Evolutionary conservation across 176 grass and related monocot genomes (phyloP), one percentile per base, ranked within the genome.

Genomic region (Triticum turgidum): DNA sequence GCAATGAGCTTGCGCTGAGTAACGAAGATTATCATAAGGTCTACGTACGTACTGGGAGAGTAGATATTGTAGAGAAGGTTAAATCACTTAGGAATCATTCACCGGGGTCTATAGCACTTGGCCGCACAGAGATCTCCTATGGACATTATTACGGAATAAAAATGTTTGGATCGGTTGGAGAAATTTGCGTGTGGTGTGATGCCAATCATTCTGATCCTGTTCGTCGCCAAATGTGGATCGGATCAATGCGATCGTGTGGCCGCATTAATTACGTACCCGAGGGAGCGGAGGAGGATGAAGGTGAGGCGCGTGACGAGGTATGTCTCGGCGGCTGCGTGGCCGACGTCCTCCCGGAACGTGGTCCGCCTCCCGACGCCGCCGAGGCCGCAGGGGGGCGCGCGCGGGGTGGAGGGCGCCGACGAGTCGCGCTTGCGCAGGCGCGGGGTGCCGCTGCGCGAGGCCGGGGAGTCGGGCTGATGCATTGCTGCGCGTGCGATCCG

Each of bases 221-320:
- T 29, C 13, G 44, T 42, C 65, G 61, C 73, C 24, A 67, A 22
- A 65, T 22, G 13, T 34, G 67, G 27, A 73, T 54, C 58, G 5
- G 45, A 49, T 13, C 2, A 65, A 39, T 5, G 39, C 11, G 9
- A 77, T 14, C 1, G n/a, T 2, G n/a, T 8, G 33, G 33, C 33
- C 33, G 33, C 32, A 33, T 33, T 33, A 33, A 20, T 0, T 41
- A 5, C 69, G 69, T 91, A 98, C 97, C 96, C 97, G 69, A 98
- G 97, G 76, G 90, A 98, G 88, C 85, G 88, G 45, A 98, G 93
- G 59, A 96, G 96, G 41, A 63, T 88, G 86, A 98, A 87, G 4
- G 96, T 80, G 64, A 98, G 91, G 65, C 93, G 84, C 18, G 90
- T 94, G 82, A 98, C 86, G 77, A 96, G 93, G 87, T 92, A 98